Evolutionary conservation across 1,284 basidiomycete genomes (phyloP).

Genomic region (Ustilago nuda): DNA sequence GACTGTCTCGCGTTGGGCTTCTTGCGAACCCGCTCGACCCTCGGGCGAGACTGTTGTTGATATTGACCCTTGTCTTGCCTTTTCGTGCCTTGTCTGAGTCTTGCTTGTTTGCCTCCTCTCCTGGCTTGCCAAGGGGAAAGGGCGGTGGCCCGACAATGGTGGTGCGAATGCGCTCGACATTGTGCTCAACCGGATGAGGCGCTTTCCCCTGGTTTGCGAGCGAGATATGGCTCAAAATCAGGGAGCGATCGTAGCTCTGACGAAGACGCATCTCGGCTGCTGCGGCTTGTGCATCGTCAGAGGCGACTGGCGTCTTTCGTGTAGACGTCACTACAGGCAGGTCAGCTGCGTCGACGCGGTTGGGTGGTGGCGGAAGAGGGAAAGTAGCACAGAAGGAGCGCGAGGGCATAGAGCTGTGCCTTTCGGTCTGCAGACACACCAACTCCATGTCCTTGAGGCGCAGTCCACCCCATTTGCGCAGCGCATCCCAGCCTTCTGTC

Average conservation of each 20-base stretch:
- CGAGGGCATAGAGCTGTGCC: conserved; percentile 65
- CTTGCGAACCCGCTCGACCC: conserved; percentile 10
- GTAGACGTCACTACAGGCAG: conserved; percentile 47
- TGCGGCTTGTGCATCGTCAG: conserved; percentile 3
- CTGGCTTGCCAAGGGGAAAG: conserved; percentile 9
- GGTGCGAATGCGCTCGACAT: conserved; percentile 63
- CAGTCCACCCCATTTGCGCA: conserved; percentile 59
- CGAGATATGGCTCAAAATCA: conserved; percentile 54
- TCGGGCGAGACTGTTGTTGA: conserved; percentile 14
- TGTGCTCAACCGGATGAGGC: conserved; percentile 56
- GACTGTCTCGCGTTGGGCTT: conserved; percentile 22
- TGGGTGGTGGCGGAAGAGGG: conserved; percentile 52
- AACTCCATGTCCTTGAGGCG: conserved; percentile 68
- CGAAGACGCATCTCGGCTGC: conserved; percentile 38
- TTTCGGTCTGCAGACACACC: conserved; percentile 65
- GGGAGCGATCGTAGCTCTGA: conserved; percentile 57
- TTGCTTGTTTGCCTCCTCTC: background rate
- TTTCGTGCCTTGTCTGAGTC: conserved; percentile 9
- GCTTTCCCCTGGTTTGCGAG: conserved; percentile 57
- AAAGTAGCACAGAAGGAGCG: conserved; percentile 65
- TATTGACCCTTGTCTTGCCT: conserved; percentile 21
- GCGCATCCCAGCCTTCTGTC: conserved; percentile 55
- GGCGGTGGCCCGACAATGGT: conserved; percentile 64
- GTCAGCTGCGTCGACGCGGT: conserved; percentile 49
- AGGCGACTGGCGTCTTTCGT: background rate